Evolutionary conservation across 1,284 basidiomycete genomes (phyloP), one percentile per base, ranked within the genome.

Genomic region (Papiliotrema fonsecae): DNA sequence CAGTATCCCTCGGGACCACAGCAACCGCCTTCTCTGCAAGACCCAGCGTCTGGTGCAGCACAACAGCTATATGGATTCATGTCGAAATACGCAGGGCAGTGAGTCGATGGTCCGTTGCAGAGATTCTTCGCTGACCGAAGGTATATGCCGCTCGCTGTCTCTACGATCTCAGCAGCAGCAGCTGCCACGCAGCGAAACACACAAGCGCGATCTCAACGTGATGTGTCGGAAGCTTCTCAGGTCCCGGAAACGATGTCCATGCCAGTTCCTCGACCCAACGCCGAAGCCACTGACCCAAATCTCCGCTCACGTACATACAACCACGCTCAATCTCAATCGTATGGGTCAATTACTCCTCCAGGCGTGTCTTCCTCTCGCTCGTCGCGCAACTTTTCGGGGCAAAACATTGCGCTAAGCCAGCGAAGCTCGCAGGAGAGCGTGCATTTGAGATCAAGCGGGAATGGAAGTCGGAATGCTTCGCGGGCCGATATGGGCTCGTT

Each of bases 41-140:
- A 72, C 51, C 72, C 70, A 6, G 70, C 67, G 16, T 64, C 63
- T 2, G 72, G 71, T 14, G 65, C 65, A 1, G 53, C 64, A 11
- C 65, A 67, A 48, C 60, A 66, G 49, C 56, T 67, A 6, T 70
- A 66, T 35, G 59, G 65, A 7, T 55, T 65, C 22, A 39, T 65
- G 2, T 51, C 57, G 9, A 50, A 53, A 27, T 67, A 70, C 45
- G 69, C 70, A 9, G 62, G 59, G 47, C 57, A 59, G 70, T 69
- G 47, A 61, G 70, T 62, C 21, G 3, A 43, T 11, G 25, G 35
- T n/a, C 13, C 18, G n/a, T 13, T 4, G 10, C 16, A 16, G 25
- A 42, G 19, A 19, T 25, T 18, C 19, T 14, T n/a, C 22, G 18
- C 42, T 58, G 36, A 52, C 45, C 4, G 2, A 51, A 68, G 66